Evolutionary conservation across 2,329 filamentous ascomycete genomes (phyloP).

Genomic region (Ascochyta koolunga): DNA sequence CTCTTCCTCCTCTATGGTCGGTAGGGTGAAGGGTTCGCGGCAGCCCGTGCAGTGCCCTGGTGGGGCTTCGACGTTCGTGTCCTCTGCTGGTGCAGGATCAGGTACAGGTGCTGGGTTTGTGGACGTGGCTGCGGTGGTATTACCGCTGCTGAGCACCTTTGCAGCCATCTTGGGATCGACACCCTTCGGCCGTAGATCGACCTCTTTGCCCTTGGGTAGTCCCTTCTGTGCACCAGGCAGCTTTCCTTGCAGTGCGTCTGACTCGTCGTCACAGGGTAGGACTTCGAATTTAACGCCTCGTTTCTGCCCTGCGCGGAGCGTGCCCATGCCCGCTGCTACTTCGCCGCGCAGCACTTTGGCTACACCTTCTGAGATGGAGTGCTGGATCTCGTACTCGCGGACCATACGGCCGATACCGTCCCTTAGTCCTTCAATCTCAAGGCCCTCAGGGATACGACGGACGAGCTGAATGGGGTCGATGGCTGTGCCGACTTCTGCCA

Average conservation of each 20-base stretch:
- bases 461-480: constrained; percentile 93
- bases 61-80: constrained; percentile 32
- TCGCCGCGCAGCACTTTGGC: constrained; percentile 86
- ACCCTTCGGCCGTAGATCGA: constrained; percentile 38
- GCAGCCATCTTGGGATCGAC: constrained; percentile 36
- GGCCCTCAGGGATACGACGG: constrained; percentile 85
- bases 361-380: constrained; percentile 88
- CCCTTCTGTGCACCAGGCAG: constrained; percentile 7
- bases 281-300: constrained; percentile 91
- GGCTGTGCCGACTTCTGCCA: constrained; percentile 92
- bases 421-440: constrained; percentile 88
- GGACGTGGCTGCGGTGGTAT: constrained; percentile 28
- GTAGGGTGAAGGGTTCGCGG: constrained; percentile 38
- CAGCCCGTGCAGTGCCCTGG: constrained; percentile 46
- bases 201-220: constrained; percentile 20
- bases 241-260: constrained; percentile 18
- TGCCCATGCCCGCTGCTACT: constrained; percentile 82
- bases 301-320: constrained; percentile 77
- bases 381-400: constrained; percentile 93
- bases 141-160: constrained; percentile 28
- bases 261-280: constrained; percentile 50
- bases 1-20: constrained; percentile 39
- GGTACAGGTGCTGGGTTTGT: constrained; percentile 24
- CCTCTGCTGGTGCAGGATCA: constrained; percentile 30
- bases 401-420: constrained; percentile 91